Evolutionary conservation across 2,329 filamentous ascomycete species (phyloP).

Genomic region (Colletotrichum graminicola): DNA sequence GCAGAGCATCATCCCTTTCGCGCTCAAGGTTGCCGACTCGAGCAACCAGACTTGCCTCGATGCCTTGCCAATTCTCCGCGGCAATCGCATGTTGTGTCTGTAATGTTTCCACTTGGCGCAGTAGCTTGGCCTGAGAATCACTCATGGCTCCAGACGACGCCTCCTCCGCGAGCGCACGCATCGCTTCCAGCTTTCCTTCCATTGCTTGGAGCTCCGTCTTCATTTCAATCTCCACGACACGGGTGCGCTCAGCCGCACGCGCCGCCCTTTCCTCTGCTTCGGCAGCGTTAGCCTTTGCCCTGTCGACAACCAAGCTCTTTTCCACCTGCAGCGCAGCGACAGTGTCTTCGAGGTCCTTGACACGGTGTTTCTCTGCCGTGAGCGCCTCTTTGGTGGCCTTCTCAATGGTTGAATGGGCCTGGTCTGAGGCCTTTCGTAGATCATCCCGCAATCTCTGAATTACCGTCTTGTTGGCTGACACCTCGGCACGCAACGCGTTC

Average conservation of each 20-base stretch:
- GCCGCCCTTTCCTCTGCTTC: constrained; percentile 81
- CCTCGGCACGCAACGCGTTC: constrained; percentile 71
- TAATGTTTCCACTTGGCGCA: constrained; percentile 93
- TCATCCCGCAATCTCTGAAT: constrained; percentile 78
- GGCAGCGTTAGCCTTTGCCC: constrained; percentile 72
- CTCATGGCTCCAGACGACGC: constrained; percentile 84
- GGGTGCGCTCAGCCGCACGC: constrained; percentile 77
- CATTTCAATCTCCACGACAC: constrained; percentile 79
- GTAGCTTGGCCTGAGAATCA: constrained; percentile 87
- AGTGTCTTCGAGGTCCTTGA: constrained; percentile 67
- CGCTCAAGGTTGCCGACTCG: constrained; percentile 84
- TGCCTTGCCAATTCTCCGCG: constrained; percentile 97
- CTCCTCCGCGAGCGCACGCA: constrained; percentile 89
- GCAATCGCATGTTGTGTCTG: constrained; percentile 96
- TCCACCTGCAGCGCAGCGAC: constrained; percentile 79
- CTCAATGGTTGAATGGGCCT: constrained; percentile 74
- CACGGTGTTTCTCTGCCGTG: constrained; percentile 70
- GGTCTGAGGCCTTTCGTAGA: constrained; percentile 74
- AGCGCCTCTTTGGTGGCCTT: constrained; percentile 76
- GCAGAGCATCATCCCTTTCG: constrained; percentile 87
- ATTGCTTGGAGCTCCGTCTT: constrained; percentile 81
- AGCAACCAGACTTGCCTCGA: constrained; percentile 86
- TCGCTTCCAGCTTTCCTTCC: constrained; percentile 90
- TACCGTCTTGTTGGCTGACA: constrained; percentile 71
- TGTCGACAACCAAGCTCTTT: constrained; percentile 78